Evolutionary conservation across 306 rosid genomes (phyloP).

Genomic region (Fragaria ananassa): DNA sequence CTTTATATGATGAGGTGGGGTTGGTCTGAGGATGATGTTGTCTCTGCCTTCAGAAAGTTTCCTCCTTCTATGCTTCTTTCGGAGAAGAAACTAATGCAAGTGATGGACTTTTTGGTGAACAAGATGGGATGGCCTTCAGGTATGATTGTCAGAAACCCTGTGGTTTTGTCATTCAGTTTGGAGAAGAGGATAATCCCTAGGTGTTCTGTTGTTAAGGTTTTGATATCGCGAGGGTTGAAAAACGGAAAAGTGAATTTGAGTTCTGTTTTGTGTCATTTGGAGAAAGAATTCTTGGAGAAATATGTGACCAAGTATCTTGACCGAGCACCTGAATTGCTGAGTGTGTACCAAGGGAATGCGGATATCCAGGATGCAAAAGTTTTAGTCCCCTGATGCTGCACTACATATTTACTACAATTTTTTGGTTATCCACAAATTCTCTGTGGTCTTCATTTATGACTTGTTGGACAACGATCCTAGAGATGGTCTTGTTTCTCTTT

Average conservation of each 20-base stretch:
- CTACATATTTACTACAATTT: not conserved
- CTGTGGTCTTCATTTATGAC: not conserved
- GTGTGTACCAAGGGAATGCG: slow-evolving; percentile 23
- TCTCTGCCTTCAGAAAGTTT: not conserved
- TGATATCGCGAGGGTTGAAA: not conserved
- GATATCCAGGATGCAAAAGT: not conserved
- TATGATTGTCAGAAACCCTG: not conserved
- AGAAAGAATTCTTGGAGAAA: slow-evolving; percentile 14
- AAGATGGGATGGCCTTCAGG: not conserved
- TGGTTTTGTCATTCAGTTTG: not conserved
- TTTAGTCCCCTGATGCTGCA: not conserved
- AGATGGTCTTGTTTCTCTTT: not conserved
- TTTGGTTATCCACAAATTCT: not conserved
- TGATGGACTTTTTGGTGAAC: not conserved
- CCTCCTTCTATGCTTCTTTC: not conserved
- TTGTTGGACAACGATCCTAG: not conserved
- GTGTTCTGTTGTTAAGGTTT: not conserved
- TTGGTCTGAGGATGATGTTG: not conserved
- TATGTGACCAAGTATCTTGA: slow-evolving; percentile 22
- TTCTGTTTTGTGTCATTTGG: not conserved
- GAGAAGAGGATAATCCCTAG: not conserved
- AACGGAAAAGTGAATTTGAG: not conserved
- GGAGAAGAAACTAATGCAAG: not conserved
- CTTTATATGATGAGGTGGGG: not conserved
- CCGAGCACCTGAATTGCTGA: slow-evolving; percentile 22